Evolutionary conservation across 139 green algal genomes (phyloP).

Genomic region (Chlamydomonas applanata): DNA sequence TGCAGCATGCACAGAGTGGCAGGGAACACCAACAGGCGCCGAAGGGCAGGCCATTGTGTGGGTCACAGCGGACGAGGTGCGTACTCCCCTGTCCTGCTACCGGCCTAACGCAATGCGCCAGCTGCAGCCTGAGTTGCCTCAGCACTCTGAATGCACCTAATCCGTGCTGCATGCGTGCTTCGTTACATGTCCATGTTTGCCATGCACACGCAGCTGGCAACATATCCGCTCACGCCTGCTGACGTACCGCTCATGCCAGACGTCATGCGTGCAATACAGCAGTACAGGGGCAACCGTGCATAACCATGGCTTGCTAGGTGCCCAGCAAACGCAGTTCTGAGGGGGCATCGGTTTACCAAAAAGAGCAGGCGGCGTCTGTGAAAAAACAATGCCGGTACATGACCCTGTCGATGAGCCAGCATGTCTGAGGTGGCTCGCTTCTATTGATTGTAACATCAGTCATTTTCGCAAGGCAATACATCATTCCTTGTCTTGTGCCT

Average conservation of each 20-base stretch:
- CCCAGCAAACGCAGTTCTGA: too few relatives aligned
- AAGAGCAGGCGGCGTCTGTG: too few relatives aligned
- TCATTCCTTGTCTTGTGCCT: too few relatives aligned
- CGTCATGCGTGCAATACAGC: slow-evolving; percentile 25
- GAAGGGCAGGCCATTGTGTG: slow-evolving; percentile 39
- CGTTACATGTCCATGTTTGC: background rate
- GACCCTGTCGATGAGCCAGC: too few relatives aligned
- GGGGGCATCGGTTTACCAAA: too few relatives aligned
- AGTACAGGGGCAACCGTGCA: too few relatives aligned
- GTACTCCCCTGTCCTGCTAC: background rate
- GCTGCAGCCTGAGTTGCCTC: background rate
- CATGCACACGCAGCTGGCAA: background rate
- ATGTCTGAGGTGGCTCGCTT: too few relatives aligned
- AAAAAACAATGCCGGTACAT: too few relatives aligned
- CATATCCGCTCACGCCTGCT: slow-evolving; percentile 29
- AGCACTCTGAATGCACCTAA: background rate
- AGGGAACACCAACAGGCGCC: slow-evolving; percentile 19
- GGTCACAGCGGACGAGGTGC: slow-evolving; percentile 19
- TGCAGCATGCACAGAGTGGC: slow-evolving; percentile 37
- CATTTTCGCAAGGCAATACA: too few relatives aligned
- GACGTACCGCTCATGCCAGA: slow-evolving; percentile 34
- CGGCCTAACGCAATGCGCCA: too few relatives aligned
- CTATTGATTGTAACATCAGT: too few relatives aligned
- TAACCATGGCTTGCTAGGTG: too few relatives aligned
- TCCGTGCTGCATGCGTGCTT: background rate